Base-by-base conservation (phyloP, 805 yeast genomes). In the Metschnikowia amazonensis region DNA sequence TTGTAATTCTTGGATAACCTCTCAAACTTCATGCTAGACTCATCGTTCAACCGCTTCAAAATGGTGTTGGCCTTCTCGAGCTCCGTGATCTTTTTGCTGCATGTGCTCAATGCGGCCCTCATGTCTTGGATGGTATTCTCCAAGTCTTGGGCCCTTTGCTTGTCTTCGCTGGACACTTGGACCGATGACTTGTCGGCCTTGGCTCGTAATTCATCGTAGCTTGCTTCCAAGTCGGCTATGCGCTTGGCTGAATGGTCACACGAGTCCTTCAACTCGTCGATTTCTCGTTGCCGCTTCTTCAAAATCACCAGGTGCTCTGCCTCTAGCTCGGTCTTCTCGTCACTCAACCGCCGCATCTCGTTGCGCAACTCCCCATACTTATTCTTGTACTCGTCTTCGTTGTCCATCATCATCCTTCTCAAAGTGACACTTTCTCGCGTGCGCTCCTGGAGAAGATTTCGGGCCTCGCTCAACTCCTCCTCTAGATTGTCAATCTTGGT, bases 401-500 rank as follows among this genome's bases (percentile, higher is more conserved):
- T 74, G 36, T 88, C 96, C 37, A 79, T 63, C 24, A 90, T 59
- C 31, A 88, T 62, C 47, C 86, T 70, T 54, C 95, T 75, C 64
- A 89, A 78, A 0, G 88, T 81, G 1, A 82, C 71, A 0, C 88
- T 75, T 64, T 92, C 98, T 42, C 90, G 72, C 0, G 86, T 80
- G 49, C 95, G 77, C 57, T 89, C 96, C 58, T 84, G 94, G 2
- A 90, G 64, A 63, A 82, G 71, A 27, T 79, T 76, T 45, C 88
- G 76, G 4, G 86, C 70, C 47, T 90, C 97, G 9, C 76, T 69
- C n/a, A 92, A 66, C 58, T 90, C 97, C 46, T 89, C 96, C 53
- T 86, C 89, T 24, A 90, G 61, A 1, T 80, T 76, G 46, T 86
- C 89, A 18, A 79, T 70, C 50, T 79, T 75, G 43, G 72, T 72